Conservation (phyloP, 768 basidiomycete species). For the Candolleomyces eurysporus region DNA sequence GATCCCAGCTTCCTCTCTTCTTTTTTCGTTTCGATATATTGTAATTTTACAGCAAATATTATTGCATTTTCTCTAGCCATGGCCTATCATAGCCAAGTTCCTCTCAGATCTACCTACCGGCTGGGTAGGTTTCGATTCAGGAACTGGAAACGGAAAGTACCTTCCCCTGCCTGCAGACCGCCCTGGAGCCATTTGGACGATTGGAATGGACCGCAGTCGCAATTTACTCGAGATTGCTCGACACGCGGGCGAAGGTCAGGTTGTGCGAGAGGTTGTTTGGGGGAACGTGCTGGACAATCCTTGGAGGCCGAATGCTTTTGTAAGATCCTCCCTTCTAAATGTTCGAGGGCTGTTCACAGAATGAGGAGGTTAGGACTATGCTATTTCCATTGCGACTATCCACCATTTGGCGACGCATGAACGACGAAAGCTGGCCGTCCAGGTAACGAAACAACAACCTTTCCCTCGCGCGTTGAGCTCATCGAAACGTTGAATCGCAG, state of each 20-base stretch:
- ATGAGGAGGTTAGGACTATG: constrained; percentile 69
- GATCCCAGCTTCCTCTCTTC: neutral
- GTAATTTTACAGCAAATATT: neutral
- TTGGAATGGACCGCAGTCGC: constrained; percentile 82
- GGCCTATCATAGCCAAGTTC: constrained; percentile 84
- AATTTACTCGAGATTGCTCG: constrained; percentile 77
- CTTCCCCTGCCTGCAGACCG: constrained; percentile 70
- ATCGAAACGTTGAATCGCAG: constrained; percentile 31
- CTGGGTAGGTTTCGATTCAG: constrained; percentile 89
- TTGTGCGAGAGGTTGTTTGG: constrained; percentile 68
- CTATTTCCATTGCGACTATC: constrained; percentile 96
- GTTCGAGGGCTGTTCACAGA: neutral
- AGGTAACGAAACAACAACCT: constrained; percentile 45
- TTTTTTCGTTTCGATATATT: neutral
- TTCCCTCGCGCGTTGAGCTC: neutral
- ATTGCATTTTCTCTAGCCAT: constrained; percentile 54
- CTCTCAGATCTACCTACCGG: constrained; percentile 68
- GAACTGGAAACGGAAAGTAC: constrained; percentile 98
- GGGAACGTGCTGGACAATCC: constrained; percentile 72
- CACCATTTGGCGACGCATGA: constrained; percentile 87
- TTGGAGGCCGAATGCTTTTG: constrained; percentile 83
- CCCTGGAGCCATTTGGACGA: constrained; percentile 60
- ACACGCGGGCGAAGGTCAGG: constrained; percentile 47
- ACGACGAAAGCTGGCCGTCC: constrained; percentile 69
- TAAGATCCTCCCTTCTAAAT: constrained; percentile 28